Evolutionary conservation across 768 basidiomycete genomes (phyloP).

Genomic region (Cystobasidium tubakii): DNA sequence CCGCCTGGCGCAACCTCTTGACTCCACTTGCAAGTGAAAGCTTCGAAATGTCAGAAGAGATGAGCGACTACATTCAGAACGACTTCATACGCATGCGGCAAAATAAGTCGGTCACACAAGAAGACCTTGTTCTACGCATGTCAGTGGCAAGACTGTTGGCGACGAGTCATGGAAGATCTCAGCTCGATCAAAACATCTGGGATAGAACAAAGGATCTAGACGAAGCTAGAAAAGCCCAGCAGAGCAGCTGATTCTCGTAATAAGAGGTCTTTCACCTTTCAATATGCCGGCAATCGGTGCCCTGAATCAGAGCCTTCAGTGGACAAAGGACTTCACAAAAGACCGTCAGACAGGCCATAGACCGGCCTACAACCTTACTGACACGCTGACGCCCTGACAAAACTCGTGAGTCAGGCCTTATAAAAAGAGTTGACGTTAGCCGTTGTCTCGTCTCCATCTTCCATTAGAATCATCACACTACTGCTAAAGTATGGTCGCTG

Average conservation of each 20-base stretch:
- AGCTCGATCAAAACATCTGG: conserved; percentile 42
- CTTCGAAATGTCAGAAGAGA: conserved; percentile 39
- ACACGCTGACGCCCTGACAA: too few species aligned
- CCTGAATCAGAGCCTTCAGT: too few species aligned
- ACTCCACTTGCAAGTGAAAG: conserved; percentile 1
- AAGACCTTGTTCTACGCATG: conserved; percentile 47
- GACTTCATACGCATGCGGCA: conserved; percentile 45
- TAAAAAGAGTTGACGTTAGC: too few species aligned
- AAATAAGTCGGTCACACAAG: conserved; percentile 44
- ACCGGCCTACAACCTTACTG: neutral
- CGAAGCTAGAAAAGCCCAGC: conserved; percentile 38
- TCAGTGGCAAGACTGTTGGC: conserved; percentile 45
- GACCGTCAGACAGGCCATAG: too few species aligned
- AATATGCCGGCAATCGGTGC: too few species aligned
- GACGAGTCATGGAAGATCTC: conserved; percentile 37
- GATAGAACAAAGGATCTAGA: conserved; percentile 42
- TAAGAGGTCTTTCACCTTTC: too few species aligned
- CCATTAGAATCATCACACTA: too few species aligned
- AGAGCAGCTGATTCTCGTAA: neutral
- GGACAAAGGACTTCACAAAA: too few species aligned
- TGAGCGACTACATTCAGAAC: conserved; percentile 46
- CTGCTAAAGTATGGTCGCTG: too few species aligned
- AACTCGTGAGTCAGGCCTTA: too few species aligned
- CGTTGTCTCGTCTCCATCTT: too few species aligned
- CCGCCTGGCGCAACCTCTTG: conserved; percentile 42